phyloP scores from a whole-genome alignment of 306 rosid species.

The Sesbania bispinosa region DNA sequence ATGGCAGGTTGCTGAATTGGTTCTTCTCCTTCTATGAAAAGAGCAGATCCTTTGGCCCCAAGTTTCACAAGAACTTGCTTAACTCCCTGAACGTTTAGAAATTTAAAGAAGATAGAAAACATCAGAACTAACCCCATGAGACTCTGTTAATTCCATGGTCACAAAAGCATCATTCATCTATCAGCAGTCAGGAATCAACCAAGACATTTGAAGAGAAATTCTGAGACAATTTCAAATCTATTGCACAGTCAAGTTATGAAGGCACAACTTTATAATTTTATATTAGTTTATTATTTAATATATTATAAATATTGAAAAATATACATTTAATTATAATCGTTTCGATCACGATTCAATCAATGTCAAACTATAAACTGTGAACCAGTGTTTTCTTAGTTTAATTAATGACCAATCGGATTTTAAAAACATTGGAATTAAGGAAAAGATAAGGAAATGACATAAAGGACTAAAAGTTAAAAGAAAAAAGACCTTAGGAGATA shows the following conservation, averaged over 20 bases:
- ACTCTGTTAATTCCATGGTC: background rate
- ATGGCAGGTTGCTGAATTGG: constrained; percentile 70
- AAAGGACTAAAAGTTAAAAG: no score
- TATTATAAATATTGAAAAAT: no score
- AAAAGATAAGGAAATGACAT: no score
- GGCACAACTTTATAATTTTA: no score
- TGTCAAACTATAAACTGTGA: no score
- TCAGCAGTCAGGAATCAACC: constrained; percentile 16
- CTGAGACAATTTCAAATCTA: background rate
- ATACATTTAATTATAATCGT: no score
- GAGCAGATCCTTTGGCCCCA: constrained; percentile 80
- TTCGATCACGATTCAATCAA: no score
- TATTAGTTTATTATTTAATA: no score
- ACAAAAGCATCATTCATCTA: constrained; percentile 22
- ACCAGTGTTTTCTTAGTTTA: no score
- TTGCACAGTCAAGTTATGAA: background rate
- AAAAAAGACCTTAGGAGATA: no score
- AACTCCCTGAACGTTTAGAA: constrained; percentile 60
- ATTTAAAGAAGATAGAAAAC: background rate
- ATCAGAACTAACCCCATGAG: background rate
- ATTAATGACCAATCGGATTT: no score
- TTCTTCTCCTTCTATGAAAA: constrained; percentile 77
- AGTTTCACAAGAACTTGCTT: constrained; percentile 90
- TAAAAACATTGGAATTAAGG: no score
- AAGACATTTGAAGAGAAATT: background rate